Evolutionary conservation across 805 yeast genomes (phyloP), one percentile per base, ranked within the genome.

Genomic region (Candida dajiaensis): DNA sequence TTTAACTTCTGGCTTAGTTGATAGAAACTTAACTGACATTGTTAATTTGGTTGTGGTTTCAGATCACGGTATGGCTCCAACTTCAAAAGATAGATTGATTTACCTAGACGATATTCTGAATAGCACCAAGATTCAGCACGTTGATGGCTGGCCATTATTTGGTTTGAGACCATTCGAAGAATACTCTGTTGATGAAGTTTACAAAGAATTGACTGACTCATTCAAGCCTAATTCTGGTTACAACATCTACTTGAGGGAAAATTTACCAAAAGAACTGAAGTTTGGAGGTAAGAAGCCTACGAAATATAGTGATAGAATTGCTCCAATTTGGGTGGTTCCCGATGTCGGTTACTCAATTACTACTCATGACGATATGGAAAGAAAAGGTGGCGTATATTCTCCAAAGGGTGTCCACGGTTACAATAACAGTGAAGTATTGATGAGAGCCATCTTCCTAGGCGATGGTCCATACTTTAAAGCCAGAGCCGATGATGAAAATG

Each of bases 11-110:
- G 83, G 76, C 9, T 54, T 90, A 19, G 48, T 58, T 1, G 57
- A 61, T 18, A 70, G 96, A 46, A 81, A 85, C 53, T 66, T 89
- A 49, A 66, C 74, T 0, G 72, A 80, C 20, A 72, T 88, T 38
- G 85, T 85, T 18, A 90, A 92, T 61, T 65, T 90, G 19, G 66
- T 92, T 0, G 68, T 90, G 38, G 85, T 90, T 4, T 86, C 96
- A 40, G 97, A 90, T 63, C 97, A 89, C 62, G 97, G 97, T 11
- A 89, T 89, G 96, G 83, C 95, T 0, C 92, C 96, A 7, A 85
- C 95, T 1, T 75, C 87, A 1, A 76, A 81, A 51, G 77, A 81
- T 12, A 68, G 96, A 49, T 62, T 87, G 11, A 66, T 89, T 2
- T 79, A 78, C 50, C 64, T 90, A 50, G 96, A 89, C 61, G 94